Evolutionary conservation across 140 eudicot species (phyloP), one percentile per base, ranked within the genome.

Genomic region (Oenanthe javanica): DNA sequence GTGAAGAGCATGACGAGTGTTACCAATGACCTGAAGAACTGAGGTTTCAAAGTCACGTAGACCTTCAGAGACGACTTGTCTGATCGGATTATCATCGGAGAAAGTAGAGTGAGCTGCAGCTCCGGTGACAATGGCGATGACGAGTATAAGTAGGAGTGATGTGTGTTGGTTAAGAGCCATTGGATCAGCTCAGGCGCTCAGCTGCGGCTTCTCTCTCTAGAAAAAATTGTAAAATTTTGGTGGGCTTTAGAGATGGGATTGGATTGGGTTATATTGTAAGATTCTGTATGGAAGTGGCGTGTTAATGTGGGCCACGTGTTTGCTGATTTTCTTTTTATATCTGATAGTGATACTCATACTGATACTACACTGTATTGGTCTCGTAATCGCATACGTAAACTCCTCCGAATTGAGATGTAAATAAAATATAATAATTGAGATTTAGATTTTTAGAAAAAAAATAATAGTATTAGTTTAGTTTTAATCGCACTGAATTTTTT

Each of bases 31-130:
- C 64, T 84, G 73, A 55, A 88, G 72, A 77, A 96, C 84, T 4
- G 89, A 79, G 36, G 82, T 27, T 79, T 93, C 91, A 3, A 96
- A 83, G 47, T 93, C 94, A 52, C 77, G 91, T 42, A 92, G 79
- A 51, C 89, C 91, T 81, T 89, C 93, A 0, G 91, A 77, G 21
- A 89, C 94, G 9, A 93, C 98, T 88, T 90, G 92, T 82, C 90
- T 89, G 89, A 95, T 95, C 72, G 96, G 97, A 82, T 91, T 91
- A 23, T 89, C 92, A 0, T 89, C 92, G 79, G 90, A 57, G 72
- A 94, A 87, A 42, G 82, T 55, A 55, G 91, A 84, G 75, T 85
- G 79, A 82, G 85, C 84, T 45, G 52, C 76, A 0, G 82, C 82
- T 74, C 77, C 84, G 59, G 84, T 87, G 72, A 63, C 76, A 67